Conservation (phyloP, 2,329 filamentous ascomycete genomes). For the Stromatinia cepivora region DNA sequence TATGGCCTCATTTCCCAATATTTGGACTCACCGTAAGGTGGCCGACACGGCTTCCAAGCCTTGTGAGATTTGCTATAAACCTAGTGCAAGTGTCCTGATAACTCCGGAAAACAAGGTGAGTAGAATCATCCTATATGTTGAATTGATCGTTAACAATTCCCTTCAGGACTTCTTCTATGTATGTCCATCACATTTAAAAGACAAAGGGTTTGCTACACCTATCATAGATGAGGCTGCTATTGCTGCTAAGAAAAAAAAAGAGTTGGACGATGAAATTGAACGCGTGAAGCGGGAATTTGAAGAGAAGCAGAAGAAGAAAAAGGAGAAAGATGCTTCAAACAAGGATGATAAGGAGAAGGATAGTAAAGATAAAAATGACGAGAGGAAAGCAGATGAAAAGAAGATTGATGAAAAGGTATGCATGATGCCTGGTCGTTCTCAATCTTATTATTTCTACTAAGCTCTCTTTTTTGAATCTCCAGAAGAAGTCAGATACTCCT, state of each 20-base stretch:
- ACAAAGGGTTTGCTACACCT: conserved; percentile 75
- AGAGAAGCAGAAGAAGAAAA: conserved; percentile 70
- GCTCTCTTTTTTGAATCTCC: conserved; percentile 19
- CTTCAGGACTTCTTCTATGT: conserved; percentile 85
- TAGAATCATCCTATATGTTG: neutral
- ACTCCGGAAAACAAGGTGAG: conserved; percentile 83
- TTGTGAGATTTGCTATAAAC: conserved; percentile 91
- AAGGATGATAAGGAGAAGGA: conserved; percentile 52
- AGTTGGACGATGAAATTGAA: conserved; percentile 65
- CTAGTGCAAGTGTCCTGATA: conserved; percentile 81
- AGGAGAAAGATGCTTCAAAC: conserved; percentile 63
- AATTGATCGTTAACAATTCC: conserved; percentile 13
- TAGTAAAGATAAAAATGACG: conserved; percentile 46
- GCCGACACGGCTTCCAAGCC: conserved; percentile 80
- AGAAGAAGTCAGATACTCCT: conserved; percentile 36
- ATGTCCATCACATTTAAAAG: conserved; percentile 79
- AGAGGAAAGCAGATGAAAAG: conserved; percentile 47
- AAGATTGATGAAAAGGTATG: conserved; percentile 45
- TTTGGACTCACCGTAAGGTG: conserved; percentile 83
- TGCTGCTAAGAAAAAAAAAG: conserved; percentile 59
- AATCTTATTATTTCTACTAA: conserved; percentile 6
- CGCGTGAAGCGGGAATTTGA: conserved; percentile 69
- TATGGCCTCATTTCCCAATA: conserved; percentile 62
- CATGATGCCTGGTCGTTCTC: conserved; percentile 19
- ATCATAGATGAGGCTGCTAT: conserved; percentile 68